Percentiles rank a stretch among this genome's conserved stretches.
Evolutionary conservation across 2,329 filamentous ascomycete species (phyloP).

Genomic region (Calonectria leucothoes): DNA sequence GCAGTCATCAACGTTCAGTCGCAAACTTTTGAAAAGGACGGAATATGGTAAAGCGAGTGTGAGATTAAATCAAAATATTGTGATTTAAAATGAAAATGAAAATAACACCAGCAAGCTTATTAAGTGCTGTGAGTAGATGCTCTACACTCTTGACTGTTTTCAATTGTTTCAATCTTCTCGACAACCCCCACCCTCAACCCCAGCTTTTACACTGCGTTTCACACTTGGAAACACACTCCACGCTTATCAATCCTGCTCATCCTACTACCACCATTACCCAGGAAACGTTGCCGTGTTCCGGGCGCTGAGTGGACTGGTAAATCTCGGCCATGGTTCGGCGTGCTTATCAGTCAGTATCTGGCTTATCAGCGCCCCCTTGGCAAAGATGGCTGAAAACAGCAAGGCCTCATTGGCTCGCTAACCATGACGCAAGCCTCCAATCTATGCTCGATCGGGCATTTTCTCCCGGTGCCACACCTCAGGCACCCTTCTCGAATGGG

Average conservation of each 20-base stretch:
- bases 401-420: not conserved
- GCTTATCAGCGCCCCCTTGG: conserved; percentile 15
- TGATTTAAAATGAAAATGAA: too few relatives aligned
- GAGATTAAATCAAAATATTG: too few relatives aligned
- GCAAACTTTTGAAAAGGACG: too few relatives aligned
- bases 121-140: too few relatives aligned
- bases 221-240: not conserved
- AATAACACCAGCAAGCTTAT: too few relatives aligned
- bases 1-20: not conserved
- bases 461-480: not conserved
- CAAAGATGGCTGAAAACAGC: not conserved
- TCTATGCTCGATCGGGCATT: conserved; percentile 4
- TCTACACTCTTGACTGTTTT: too few relatives aligned
- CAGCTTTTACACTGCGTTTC: not conserved
- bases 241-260: not conserved
- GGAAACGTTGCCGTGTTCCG: not conserved
- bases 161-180: too few relatives aligned
- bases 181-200: not conserved
- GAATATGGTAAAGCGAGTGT: too few relatives aligned
- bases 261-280: not conserved
- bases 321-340: not conserved
- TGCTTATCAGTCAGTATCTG: not conserved
- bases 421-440: not conserved
- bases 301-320: not conserved
- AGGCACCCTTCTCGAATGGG: not conserved